Evolutionary conservation across 192 early-diverging fungal genomes (phyloP).

Genomic region (Entomortierella lignicola): DNA sequence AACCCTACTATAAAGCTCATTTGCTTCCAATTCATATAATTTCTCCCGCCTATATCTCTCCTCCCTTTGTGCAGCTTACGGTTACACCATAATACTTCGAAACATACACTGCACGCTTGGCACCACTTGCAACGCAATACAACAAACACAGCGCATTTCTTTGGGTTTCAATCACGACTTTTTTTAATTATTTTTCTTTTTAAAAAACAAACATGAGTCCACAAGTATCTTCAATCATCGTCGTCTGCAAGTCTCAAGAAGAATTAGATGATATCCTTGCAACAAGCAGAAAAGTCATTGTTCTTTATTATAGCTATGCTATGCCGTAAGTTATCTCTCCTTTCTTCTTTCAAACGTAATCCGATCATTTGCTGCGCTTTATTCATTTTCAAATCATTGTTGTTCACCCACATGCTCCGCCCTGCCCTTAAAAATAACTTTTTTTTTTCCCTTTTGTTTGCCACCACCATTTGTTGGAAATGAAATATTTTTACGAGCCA

Average conservation of each 20-base stretch:
- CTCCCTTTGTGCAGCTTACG: no score
- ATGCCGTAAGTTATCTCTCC: conserved; percentile 33
- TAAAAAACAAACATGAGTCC: conserved; percentile 19
- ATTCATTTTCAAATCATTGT: not conserved
- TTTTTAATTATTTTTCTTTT: not conserved
- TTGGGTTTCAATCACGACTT: not conserved
- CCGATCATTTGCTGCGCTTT: not conserved
- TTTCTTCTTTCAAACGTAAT: not conserved
- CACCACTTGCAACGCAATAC: no score
- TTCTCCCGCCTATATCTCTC: no score
- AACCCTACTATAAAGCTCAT: no score
- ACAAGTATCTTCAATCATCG: conserved; percentile 21
- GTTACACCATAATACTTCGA: no score
- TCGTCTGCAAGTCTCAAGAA: conserved; percentile 32
- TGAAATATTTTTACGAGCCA: not conserved
- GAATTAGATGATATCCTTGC: conserved; percentile 24
- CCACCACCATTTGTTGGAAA: not conserved
- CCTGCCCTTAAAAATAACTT: not conserved
- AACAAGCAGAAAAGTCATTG: conserved; percentile 10
- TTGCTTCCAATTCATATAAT: no score
- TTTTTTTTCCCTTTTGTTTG: not conserved
- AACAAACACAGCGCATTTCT: no score
- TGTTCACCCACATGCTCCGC: not conserved
- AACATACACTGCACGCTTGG: no score
- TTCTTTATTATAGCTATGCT: conserved; percentile 44